phyloP scores from a whole-genome alignment of 2,329 filamentous ascomycete species.

The Penicillium brevicompactum region DNA sequence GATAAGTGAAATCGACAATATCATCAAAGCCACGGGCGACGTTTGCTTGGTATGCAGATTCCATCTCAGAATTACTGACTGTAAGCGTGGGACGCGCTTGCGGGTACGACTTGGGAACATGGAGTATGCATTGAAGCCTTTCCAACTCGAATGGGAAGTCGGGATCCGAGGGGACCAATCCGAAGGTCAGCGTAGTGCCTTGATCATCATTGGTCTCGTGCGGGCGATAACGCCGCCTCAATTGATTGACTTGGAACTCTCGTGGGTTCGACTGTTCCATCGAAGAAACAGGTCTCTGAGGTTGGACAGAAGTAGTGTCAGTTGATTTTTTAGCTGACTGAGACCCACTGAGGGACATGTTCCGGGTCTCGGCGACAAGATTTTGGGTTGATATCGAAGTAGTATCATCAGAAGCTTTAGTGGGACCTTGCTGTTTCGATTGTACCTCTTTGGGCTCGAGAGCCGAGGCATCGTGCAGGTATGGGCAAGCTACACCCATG shows the following conservation, averaged over 20 bases:
- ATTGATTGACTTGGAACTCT: conserved; percentile 73
- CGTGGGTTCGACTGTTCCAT: conserved; percentile 68
- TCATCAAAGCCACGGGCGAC: conserved; percentile 73
- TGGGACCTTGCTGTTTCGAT: conserved; percentile 16
- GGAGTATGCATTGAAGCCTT: conserved; percentile 67
- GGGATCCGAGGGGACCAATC: conserved; percentile 72
- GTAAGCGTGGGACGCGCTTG: conserved; percentile 58
- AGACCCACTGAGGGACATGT: conserved; percentile 24
- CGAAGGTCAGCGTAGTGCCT: conserved; percentile 63
- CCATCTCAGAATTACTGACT: conserved; percentile 70
- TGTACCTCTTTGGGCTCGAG: conserved; percentile 16
- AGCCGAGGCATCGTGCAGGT: conserved; percentile 46
- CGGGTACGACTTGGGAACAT: conserved; percentile 67
- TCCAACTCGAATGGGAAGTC: conserved; percentile 81
- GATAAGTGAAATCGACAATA: conserved; percentile 58
- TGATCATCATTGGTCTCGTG: conserved; percentile 50
- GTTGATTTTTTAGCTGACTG: conserved; percentile 41
- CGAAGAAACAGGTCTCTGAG: conserved; percentile 67
- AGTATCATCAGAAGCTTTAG: conserved; percentile 11
- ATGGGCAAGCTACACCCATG: conserved; percentile 54
- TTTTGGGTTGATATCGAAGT: conserved; percentile 7
- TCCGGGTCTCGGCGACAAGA: conserved; percentile 18
- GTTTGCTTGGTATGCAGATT: conserved; percentile 72
- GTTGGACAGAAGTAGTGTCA: conserved; percentile 38
- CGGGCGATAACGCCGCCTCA: conserved; percentile 66